Evolutionary conservation across 2,329 filamentous ascomycete genomes (phyloP).

Genomic region (Verticillium zaregamsianum): DNA sequence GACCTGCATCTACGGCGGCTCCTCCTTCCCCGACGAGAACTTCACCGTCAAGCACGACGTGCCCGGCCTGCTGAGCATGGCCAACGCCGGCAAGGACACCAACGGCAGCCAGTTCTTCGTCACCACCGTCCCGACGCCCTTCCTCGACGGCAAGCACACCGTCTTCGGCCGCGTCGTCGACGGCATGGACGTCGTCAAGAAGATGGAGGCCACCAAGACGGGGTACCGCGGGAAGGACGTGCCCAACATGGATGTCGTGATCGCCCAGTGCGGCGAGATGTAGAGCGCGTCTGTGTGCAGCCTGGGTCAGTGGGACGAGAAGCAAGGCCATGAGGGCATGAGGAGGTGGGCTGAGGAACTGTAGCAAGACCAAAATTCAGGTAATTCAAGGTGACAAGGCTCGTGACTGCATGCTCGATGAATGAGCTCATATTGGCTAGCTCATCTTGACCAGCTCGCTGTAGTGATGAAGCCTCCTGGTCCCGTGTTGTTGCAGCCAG

Average conservation of each 20-base stretch:
- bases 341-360: neutral
- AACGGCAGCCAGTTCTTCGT: constrained; percentile 99
- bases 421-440: too few species aligned
- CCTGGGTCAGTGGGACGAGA: too few species aligned
- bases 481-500: too few species aligned
- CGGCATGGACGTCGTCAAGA: constrained; percentile 84
- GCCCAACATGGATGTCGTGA: constrained; percentile 78
- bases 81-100: constrained; percentile 86
- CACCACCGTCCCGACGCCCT: constrained; percentile 81
- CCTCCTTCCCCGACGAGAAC: constrained; percentile 86
- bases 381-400: too few species aligned
- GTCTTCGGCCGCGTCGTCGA: constrained; percentile 90
- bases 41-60: constrained; percentile 75
- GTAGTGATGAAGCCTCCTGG: too few species aligned
- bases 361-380: too few species aligned
- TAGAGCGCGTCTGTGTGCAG: constrained; percentile 28
- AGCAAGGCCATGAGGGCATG: neutral
- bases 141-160: constrained; percentile 89
- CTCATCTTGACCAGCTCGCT: too few species aligned
- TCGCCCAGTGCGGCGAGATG: constrained; percentile 93
- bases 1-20: constrained; percentile 80
- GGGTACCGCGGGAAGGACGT: constrained; percentile 69
- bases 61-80: constrained; percentile 86
- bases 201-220: constrained; percentile 89
- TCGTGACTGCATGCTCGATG: too few species aligned